Base-by-base conservation (phyloP, 1,284 basidiomycete genomes). In the Fomitiporia mediterranea region DNA sequence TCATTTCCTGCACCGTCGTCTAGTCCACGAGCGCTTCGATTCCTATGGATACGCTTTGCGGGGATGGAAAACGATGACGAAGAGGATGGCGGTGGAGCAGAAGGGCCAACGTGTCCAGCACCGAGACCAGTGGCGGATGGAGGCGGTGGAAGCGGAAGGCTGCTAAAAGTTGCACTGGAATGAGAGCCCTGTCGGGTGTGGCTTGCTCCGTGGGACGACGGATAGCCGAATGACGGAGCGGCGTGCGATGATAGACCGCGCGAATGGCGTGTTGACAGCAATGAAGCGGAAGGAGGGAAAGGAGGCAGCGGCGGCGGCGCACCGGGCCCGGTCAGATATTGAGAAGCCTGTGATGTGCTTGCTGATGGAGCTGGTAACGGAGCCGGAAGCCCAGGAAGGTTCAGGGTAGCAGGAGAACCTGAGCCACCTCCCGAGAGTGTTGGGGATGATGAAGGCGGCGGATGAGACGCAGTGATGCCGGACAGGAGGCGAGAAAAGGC, bases 401-500 rank as follows among this genome's bases (percentile, higher is more conserved):
- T 25, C 35, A 43, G 39, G 6, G 35, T n/a, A 6, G 51, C 19
- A 13, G 51, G n/a, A 7, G 51, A 52, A 25, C 37, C 37, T 5
- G 46, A 25, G 28, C 46, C 23, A 23, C 13, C 13, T 5, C 28
- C 23, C 7, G 30, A 34, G 23, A 38, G 44, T 5, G 51, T 47
- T 17, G 34, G 48, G 8, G 51, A 53, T 28, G 62, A 44, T 38
- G 62, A 13, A 62, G 65, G 32, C 58, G 62, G 48, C 34, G 42
- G 35, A 60, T 61, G 50, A 40, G 63, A 28, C n/a, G 55, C 50
- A 19, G 42, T 74, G 65, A 25, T 77, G 69, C 56, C 78, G 68
- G 32, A 65, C 42, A 83, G 68, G 61, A 80, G 67, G 30, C 78
- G 73, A 8, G 72, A 61, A 63, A 81, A 85, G 1, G 73, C 72